Evolutionary conservation across 192 early-diverging fungal species (phyloP).

Genomic region (Coemansia sp.): DNA sequence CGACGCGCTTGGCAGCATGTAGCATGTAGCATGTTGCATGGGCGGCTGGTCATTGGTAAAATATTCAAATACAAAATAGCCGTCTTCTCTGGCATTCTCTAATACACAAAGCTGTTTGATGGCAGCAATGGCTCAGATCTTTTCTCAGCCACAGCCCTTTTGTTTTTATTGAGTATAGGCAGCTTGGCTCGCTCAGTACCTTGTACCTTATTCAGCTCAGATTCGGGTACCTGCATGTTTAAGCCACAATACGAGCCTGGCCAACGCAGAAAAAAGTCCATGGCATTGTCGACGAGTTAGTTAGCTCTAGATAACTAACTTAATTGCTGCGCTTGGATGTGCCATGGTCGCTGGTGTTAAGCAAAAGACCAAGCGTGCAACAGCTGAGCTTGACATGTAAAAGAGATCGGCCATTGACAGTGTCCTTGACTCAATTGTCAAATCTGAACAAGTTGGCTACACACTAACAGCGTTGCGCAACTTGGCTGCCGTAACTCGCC

Average conservation of each 20-base stretch:
- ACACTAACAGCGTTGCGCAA: background rate
- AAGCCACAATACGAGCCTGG: background rate
- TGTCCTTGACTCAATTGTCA: too few species aligned
- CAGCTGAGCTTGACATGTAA: background rate
- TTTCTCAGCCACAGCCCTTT: background rate
- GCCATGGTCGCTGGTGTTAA: background rate
- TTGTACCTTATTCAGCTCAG: background rate
- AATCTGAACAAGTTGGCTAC: background rate
- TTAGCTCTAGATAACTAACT: background rate
- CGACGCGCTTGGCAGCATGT: slow-evolving; percentile 45
- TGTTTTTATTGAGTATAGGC: background rate
- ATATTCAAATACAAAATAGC: background rate
- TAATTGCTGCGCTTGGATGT: background rate
- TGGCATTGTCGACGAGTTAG: background rate
- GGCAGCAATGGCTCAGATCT: background rate
- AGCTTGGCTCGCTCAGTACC: background rate
- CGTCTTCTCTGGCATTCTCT: background rate
- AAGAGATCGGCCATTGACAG: too few species aligned
- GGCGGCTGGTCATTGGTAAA: too few species aligned
- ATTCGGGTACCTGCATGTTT: background rate
- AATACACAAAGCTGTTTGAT: background rate
- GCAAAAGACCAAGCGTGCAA: background rate
- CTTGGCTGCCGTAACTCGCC: background rate
- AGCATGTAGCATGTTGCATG: slow-evolving; percentile 2
- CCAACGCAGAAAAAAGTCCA: background rate